phyloP scores from a whole-genome alignment of 305 asterid species.

The Fraxinus paxiana region DNA sequence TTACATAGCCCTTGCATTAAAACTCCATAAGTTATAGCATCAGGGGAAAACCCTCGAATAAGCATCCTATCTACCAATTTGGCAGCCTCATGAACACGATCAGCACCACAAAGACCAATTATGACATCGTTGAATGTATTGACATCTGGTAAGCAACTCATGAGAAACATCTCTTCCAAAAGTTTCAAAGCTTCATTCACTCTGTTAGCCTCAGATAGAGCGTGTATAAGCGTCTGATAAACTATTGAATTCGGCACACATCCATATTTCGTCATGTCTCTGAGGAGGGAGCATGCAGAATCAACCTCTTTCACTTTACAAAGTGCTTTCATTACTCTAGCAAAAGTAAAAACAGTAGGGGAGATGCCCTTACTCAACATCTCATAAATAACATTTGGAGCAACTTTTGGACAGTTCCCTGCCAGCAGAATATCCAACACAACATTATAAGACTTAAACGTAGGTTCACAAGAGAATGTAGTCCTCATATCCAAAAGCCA shows the following conservation, averaged over 20 bases:
- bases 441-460: neutral
- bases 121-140: slow-evolving; percentile 42
- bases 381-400: slow-evolving; percentile 42
- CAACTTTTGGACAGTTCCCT: slow-evolving; percentile 44
- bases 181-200: slow-evolving; percentile 37
- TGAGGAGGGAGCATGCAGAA: slow-evolving; percentile 38
- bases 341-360: slow-evolving; percentile 38
- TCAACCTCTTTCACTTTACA: slow-evolving; percentile 41
- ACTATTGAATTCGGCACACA: slow-evolving; percentile 45
- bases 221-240: slow-evolving; percentile 43
- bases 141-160: slow-evolving; percentile 43
- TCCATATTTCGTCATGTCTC: slow-evolving; percentile 48
- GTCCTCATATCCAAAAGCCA: slow-evolving; percentile 6
- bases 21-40: slow-evolving; percentile 41
- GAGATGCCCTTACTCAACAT: slow-evolving; percentile 39
- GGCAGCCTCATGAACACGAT: slow-evolving; percentile 46
- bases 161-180: slow-evolving; percentile 49
- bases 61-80: slow-evolving; percentile 49
- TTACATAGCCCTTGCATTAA: slow-evolving; percentile 41
- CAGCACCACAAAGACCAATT: slow-evolving; percentile 37
- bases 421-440: slow-evolving; percentile 18
- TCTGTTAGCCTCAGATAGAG: slow-evolving; percentile 34
- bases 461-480: slow-evolving; percentile 11
- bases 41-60: slow-evolving; percentile 33
- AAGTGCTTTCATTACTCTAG: slow-evolving; percentile 37